Evolutionary conservation across 768 basidiomycete genomes (phyloP), one percentile per base, ranked within the genome.

Genomic region (Lactarius sp.): DNA sequence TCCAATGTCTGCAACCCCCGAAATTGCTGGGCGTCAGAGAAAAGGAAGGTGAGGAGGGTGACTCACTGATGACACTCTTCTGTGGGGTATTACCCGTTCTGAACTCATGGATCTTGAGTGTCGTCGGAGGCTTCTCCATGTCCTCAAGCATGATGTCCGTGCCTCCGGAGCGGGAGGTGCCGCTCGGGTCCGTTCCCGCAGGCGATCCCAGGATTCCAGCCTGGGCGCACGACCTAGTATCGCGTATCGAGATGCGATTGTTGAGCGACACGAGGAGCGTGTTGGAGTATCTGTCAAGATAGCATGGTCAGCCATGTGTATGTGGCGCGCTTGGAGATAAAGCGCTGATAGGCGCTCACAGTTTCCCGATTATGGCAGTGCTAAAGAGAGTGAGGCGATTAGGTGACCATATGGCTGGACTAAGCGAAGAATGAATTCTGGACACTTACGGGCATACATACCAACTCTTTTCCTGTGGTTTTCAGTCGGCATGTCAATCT

Each of bases 201-300:
- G 22, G 49, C 4, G 46, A 55, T 49, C 41, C 13, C 41, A 52
- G 16, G 0, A 46, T 4, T 2, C 34, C 42, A 27, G 34, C 14
- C 10, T 9, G 20, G 22, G 44, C 18, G 10, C n/a, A 31, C 8
- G 8, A 22, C 16, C 44, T 22, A 22, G 22, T 3, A 4, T 56
- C 55, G 1, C 64, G 64, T n/a, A 65, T 41, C 18, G 64, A 50
- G 33, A 65, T 41, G 18, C 64, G 64, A 31, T 65, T 65, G 51
- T 71, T 71, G 62, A 72, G 65, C 4, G 69, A 52, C 44, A 71
- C 68, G 34, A 72, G 70, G 20, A 72, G 64, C 0, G 71, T 72
- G 61, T 72, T 72, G 16, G 71, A 67, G 56, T 66, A 69, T 12
- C 62, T 64, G 37, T 50, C 46, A 39, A 13, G n/a, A 13, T 34